Conservation (phyloP, 345 rosid genomes). For the Salix suchowensis region DNA sequence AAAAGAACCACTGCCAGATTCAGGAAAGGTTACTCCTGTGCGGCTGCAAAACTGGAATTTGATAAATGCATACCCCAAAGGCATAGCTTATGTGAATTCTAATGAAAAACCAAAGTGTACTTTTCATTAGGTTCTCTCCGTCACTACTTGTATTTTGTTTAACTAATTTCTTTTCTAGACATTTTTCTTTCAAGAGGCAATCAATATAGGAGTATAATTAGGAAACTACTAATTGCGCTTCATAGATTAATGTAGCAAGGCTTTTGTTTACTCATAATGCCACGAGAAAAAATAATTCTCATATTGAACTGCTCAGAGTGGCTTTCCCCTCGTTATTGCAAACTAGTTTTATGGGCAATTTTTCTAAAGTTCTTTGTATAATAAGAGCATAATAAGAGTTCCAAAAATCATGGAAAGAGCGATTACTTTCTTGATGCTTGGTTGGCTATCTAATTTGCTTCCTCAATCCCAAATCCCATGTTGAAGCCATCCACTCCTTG, state of each 20-base stretch:
- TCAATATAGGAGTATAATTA: background rate
- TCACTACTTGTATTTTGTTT: background rate
- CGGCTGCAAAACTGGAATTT: constrained; percentile 36
- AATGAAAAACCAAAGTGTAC: constrained; percentile 10
- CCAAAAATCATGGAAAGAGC: background rate
- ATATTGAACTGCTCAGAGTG: background rate
- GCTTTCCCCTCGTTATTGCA: background rate
- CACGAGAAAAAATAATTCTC: background rate
- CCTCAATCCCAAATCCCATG: constrained; percentile 37
- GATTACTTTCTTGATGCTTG: background rate
- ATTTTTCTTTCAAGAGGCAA: background rate
- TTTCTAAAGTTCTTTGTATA: background rate
- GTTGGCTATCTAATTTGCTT: background rate
- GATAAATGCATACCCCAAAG: constrained; percentile 60
- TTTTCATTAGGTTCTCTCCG: constrained; percentile 5
- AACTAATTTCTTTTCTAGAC: background rate
- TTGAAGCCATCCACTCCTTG: constrained; percentile 19
- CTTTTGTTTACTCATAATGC: background rate
- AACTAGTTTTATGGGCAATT: background rate
- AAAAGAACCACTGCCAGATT: constrained; percentile 39
- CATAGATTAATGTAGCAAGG: background rate
- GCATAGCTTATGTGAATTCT: constrained; percentile 56
- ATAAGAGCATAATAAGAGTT: background rate
- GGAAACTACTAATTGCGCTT: background rate
- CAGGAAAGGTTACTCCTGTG: constrained; percentile 69